Base-by-base conservation (phyloP, 176 grass and related monocot genomes). In the Eleusine indica region DNA sequence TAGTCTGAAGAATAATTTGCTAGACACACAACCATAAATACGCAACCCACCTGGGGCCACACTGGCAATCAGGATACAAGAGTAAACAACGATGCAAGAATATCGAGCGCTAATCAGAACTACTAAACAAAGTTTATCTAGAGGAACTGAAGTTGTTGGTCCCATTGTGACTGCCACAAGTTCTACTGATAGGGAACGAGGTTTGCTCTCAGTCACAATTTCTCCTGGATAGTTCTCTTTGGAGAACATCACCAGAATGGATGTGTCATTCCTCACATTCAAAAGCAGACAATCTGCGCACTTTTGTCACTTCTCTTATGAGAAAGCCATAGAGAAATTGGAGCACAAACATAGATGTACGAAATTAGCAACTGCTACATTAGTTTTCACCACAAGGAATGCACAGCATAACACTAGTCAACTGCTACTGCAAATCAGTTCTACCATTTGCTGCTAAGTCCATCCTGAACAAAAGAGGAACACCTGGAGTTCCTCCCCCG, bases 361-460 rank as follows among this genome's bases (percentile, higher is more conserved):
- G 14, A 57, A 67, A 74, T 62, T 60, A 84, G 87, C 70, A 29
- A 80, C 35, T 35, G 32, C 32, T 57, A 63, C 3, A 85, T 69
- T 63, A 68, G 21, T 15, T 41, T 74, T 75, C 16, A 64, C 43
- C 60, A 68, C 51, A 28, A 49, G 25, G 66, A 80, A 84, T 65
- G 47, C 61, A 84, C 67, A 61, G 41, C 40, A n/a, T 46, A 54
- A 72, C n/a, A 70, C 7, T 66, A 40, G 43, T 62, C 73, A 74
- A 70, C 39, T 46, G 54, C 71, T 85, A 66, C 54, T 54, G 25
- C 56, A 66, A 77, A 56, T 77, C 57, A 82, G 88, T 46, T 61
- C 76, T 84, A 84, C 61, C 63, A 84, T 67, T 19, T 75, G 64
- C 81, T 6, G 52, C 70, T 75, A 72, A 76, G 51, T 71, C 78